phyloP scores from a whole-genome alignment of 768 basidiomycete genomes.

The Leccinum truebloodii region DNA sequence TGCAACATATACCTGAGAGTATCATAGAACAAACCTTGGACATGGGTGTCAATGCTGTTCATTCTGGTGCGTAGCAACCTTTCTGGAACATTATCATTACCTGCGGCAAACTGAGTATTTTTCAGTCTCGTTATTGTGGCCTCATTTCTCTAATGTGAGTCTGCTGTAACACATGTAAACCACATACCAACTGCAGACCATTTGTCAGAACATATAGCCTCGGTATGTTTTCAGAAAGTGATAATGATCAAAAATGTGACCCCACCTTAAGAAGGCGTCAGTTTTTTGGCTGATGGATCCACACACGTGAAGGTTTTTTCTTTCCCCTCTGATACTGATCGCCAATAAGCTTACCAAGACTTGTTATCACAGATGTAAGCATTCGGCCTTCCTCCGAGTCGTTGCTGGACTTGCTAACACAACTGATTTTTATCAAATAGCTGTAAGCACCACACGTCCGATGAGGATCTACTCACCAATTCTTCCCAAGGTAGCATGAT shows the following conservation, averaged over 20 bases:
- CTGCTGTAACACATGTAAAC: not conserved
- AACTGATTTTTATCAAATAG: not conserved
- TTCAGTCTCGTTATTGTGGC: not conserved
- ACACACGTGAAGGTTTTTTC: not conserved
- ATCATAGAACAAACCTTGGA: not conserved
- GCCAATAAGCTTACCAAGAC: not conserved
- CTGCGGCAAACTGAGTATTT: not conserved
- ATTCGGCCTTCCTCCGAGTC: not conserved
- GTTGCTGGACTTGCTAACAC: not conserved
- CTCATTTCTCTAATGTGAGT: not conserved
- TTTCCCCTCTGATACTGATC: not conserved
- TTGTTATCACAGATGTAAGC: not conserved
- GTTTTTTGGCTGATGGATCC: not conserved
- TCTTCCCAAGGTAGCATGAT: not conserved
- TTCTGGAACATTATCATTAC: not conserved
- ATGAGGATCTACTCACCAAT: not conserved
- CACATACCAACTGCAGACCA: not conserved
- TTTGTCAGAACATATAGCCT: not conserved
- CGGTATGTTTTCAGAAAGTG: not conserved
- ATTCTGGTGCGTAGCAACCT: not conserved
- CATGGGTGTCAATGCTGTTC: not conserved
- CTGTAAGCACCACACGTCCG: not conserved
- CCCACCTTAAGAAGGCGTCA: not conserved
- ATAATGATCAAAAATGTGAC: not conserved
- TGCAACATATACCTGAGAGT: not conserved